phyloP scores from a whole-genome alignment of 1,139 yeast genomes.

The Saccharomyces pastorianus region DNA sequence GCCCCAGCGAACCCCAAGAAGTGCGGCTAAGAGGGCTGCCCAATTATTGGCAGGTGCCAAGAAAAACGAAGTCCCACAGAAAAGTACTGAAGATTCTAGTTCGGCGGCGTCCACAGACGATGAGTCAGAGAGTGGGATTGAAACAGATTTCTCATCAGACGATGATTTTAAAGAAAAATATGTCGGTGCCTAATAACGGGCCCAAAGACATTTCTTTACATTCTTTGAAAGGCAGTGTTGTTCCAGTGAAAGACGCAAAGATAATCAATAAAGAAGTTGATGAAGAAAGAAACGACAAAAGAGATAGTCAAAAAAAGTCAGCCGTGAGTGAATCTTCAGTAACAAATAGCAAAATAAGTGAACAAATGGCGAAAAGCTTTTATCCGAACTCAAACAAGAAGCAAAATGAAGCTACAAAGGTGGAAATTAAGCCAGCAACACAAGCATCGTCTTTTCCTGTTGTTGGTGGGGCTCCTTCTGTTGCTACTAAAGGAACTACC shows the following conservation, averaged over 20 bases:
- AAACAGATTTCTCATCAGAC: constrained; percentile 24
- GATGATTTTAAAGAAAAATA: constrained; percentile 18
- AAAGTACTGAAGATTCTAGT: neutral
- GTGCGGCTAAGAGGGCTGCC: constrained; percentile 29
- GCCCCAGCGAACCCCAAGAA: constrained; percentile 22
- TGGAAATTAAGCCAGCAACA: neutral
- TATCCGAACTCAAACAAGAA: neutral
- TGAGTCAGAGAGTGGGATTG: constrained; percentile 20
- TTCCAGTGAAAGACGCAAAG: neutral
- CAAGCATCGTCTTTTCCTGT: neutral
- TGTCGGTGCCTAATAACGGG: neutral
- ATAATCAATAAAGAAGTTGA: neutral
- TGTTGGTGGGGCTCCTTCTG: neutral
- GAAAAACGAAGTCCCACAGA: constrained; percentile 9
- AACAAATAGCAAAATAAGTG: neutral
- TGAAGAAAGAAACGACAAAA: neutral
- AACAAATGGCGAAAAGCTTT: neutral
- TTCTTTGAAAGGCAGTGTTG: neutral
- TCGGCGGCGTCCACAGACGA: constrained; percentile 8
- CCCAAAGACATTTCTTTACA: neutral
- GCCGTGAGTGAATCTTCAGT: neutral
- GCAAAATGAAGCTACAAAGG: neutral
- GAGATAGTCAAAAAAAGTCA: neutral
- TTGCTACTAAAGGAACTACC: neutral
- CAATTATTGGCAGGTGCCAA: constrained; percentile 17